These are phyloP conservation scores for Penicillium digitatum DNA, from an alignment of 2,329 filamentous ascomycete genomes.

Conservation along the genomic window DNA sequence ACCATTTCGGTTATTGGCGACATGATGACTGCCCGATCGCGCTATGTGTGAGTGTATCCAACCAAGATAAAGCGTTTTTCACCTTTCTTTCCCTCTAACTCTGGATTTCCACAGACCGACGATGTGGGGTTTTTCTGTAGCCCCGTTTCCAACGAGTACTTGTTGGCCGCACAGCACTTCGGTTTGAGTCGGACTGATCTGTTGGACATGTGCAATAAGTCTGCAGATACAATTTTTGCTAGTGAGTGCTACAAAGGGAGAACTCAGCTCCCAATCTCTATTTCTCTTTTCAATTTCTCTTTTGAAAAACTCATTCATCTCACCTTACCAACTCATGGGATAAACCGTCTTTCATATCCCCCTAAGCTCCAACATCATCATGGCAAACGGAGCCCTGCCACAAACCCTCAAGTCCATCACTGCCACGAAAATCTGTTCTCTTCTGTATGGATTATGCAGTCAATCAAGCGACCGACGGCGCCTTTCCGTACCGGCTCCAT, in stretches of 20 bases:
- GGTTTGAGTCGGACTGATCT: constrained; percentile 49
- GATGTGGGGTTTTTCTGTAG: constrained; percentile 80
- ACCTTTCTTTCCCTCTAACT: neutral
- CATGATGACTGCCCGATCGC: constrained; percentile 58
- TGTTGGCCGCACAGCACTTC: constrained; percentile 68
- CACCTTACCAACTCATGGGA: neutral
- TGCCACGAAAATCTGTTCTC: constrained; percentile 53
- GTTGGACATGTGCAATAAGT: constrained; percentile 56
- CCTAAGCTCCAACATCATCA: constrained; percentile 9
- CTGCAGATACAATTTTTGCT: constrained; percentile 64
- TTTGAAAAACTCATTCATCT: neutral
- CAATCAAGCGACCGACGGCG: constrained; percentile 54
- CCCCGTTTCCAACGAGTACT: constrained; percentile 71
- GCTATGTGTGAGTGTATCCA: constrained; percentile 58
- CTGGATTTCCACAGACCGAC: constrained; percentile 58
- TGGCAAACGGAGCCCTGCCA: constrained; percentile 43
- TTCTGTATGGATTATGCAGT: constrained; percentile 65
- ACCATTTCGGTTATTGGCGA: constrained; percentile 75
- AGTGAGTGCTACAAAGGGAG: constrained; percentile 55
- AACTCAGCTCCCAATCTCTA: constrained; percentile 8
- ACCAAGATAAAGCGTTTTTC: neutral
- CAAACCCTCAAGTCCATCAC: constrained; percentile 55
- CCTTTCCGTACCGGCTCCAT: constrained; percentile 58
- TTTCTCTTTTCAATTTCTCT: no score
- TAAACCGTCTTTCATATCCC: neutral